A percentile compares a stretch with the other conserved stretches of the same genome.
These are phyloP conservation scores for Leccinum insolens DNA, from an alignment of 1,284 basidiomycete species.

Conservation along the genomic window DNA sequence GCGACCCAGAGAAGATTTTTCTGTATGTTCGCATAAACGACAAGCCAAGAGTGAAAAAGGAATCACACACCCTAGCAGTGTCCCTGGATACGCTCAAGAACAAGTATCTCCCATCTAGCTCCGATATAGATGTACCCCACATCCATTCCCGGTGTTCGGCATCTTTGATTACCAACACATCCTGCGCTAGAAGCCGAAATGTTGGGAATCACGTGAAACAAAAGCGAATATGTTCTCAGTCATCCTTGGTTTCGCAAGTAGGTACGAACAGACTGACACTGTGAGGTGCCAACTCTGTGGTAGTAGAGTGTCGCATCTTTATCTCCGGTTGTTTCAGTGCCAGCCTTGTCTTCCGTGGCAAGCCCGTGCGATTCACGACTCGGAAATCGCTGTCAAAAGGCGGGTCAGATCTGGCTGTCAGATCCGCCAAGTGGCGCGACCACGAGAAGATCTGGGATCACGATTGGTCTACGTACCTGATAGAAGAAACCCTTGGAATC, in stretches of 20 bases:
- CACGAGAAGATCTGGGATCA: not conserved
- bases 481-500: slow-evolving; percentile 85
- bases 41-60: not conserved
- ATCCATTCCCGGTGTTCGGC: slow-evolving; percentile 68
- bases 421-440: slow-evolving; percentile 2
- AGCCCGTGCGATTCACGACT: slow-evolving; percentile 50
- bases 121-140: slow-evolving; percentile 59
- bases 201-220: slow-evolving; percentile 8
- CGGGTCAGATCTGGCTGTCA: slow-evolving; percentile 1
- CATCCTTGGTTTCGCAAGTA: not conserved
- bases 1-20: slow-evolving; percentile 78
- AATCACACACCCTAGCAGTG: slow-evolving; percentile 56
- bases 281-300: slow-evolving; percentile 69
- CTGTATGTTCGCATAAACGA: slow-evolving; percentile 39
- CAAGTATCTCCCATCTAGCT: slow-evolving; percentile 68
- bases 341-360: slow-evolving; percentile 56
- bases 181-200: slow-evolving; percentile 51
- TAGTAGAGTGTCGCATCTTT: slow-evolving; percentile 76
- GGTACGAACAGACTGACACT: slow-evolving; percentile 49
- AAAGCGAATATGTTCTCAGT: slow-evolving; percentile 10
- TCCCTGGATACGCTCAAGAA: slow-evolving; percentile 61
- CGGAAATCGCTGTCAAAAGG: slow-evolving; percentile 53
- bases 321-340: slow-evolving; percentile 59
- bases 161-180: slow-evolving; percentile 69
- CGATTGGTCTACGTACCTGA: slow-evolving; percentile 49